Evolutionary conservation across 2,329 filamentous ascomycete genomes (phyloP), one percentile per base, ranked within the genome.

Genomic region (Sporothrix euskadiensis): DNA sequence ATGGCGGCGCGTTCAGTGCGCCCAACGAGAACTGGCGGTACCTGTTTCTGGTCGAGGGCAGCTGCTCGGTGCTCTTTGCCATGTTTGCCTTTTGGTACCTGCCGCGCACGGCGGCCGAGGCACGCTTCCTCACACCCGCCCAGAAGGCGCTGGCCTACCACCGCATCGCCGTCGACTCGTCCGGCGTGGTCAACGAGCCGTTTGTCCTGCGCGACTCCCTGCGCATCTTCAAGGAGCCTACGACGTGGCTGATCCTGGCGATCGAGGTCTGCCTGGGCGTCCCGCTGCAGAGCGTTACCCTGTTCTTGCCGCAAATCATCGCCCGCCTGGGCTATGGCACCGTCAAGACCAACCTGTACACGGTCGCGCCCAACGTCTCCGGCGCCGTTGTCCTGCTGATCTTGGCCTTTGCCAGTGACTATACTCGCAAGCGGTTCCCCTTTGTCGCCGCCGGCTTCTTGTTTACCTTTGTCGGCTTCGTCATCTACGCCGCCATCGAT

Each of bases 131-230:
- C 26, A 89, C 81, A 73, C 84, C 87, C 1, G 88, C 89, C 1
- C 91, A 94, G 79, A 91, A 89, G 78, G 83, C 84, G 9, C 85
- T 94, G 0, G 92, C 92, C 3, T 90, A 89, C 78, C 88, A 89
- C 78, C 89, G 92, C n/a, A 92, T 94, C 75, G 90, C 91, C 75
- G 86, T 93, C 70, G 92, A 95, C 79, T 91, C 88, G 7, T 93
- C 91, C 2, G 88, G 91, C 0, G 83, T 84, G 19, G 87, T 89
- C 35, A 83, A 85, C 52, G 86, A 89, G 77, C 79, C 84, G 74
- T 87, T 89, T 78, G 82, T 83, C 75, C 79, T 88, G 32, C 80
- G 78, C 22, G 86, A 89, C 3, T 82, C 86, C 0, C 80, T 88
- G 22, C 81, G 83, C 69, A 84, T 89, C 75, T 88, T 89, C 79